Evolutionary conservation across 805 yeast genomes (phyloP).

Genomic region (Citeromyces nyonsensis): DNA sequence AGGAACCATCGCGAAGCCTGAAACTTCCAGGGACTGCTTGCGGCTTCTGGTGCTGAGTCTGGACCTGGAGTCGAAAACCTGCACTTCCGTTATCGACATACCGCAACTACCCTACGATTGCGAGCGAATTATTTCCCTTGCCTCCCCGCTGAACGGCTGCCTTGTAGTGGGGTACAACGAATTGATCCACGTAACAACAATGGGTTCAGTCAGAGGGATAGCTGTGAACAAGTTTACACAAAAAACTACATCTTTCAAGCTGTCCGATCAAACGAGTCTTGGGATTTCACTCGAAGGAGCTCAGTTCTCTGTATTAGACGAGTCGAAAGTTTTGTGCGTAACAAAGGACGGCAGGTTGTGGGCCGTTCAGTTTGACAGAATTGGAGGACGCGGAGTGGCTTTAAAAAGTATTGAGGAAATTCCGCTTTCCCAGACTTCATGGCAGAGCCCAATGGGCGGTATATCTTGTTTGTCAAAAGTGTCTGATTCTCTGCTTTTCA

Average conservation of each 20-base stretch:
- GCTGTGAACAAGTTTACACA: slow-evolving; percentile 43
- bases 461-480: slow-evolving; percentile 18
- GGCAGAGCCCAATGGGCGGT: slow-evolving; percentile 8
- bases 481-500: slow-evolving; percentile 27
- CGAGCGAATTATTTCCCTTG: slow-evolving; percentile 45
- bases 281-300: slow-evolving; percentile 43
- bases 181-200: slow-evolving; percentile 62
- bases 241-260: slow-evolving; percentile 19
- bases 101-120: slow-evolving; percentile 63
- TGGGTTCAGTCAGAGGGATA: slow-evolving; percentile 51
- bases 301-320: slow-evolving; percentile 16
- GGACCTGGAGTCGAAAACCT: slow-evolving; percentile 36
- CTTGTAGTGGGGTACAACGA: slow-evolving; percentile 63
- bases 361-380: slow-evolving; percentile 13
- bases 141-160: slow-evolving; percentile 54
- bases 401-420: slow-evolving; percentile 15
- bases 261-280: slow-evolving; percentile 31
- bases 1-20: slow-evolving; percentile 25
- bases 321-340: slow-evolving; percentile 21
- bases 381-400: slow-evolving; percentile 11
- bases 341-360: slow-evolving; percentile 26
- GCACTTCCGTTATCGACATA: slow-evolving; percentile 55
- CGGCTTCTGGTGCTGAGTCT: slow-evolving; percentile 50
- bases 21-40: slow-evolving; percentile 36
- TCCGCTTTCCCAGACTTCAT: slow-evolving; percentile 5